A percentile compares a stretch with the other conserved stretches of the same genome.
Conservation (phyloP, 1,284 basidiomycete genomes). For the Trametes polyzona region DNA sequence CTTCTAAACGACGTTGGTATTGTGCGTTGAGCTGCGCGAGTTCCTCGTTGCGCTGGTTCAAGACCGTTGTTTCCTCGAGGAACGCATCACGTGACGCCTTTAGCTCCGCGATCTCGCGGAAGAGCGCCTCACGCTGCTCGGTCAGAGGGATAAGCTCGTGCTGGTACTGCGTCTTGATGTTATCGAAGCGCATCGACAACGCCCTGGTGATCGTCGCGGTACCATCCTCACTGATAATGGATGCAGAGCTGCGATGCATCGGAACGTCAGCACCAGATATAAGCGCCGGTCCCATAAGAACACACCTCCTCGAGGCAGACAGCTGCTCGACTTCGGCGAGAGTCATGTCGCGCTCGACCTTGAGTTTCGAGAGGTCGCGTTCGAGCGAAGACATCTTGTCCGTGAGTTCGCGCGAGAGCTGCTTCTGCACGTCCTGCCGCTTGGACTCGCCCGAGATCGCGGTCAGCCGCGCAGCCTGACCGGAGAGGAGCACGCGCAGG, state of each 20-base stretch:
- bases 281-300: background rate
- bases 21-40: slow-evolving; percentile 85
- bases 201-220: slow-evolving; percentile 67
- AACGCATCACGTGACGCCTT: slow-evolving; percentile 86
- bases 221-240: slow-evolving; percentile 43
- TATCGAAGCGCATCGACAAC: slow-evolving; percentile 87
- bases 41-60: slow-evolving; percentile 93
- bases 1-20: slow-evolving; percentile 77
- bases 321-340: slow-evolving; percentile 95
- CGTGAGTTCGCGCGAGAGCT: slow-evolving; percentile 80
- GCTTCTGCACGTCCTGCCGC: slow-evolving; percentile 78
- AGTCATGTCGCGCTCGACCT: slow-evolving; percentile 88
- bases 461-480: slow-evolving; percentile 87
- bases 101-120: slow-evolving; percentile 87
- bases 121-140: slow-evolving; percentile 78
- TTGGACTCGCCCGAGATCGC: slow-evolving; percentile 80
- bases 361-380: slow-evolving; percentile 84
- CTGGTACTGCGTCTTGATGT: slow-evolving; percentile 86
- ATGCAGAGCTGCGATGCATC: slow-evolving; percentile 11
- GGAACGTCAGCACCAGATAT: background rate
- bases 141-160: slow-evolving; percentile 86
- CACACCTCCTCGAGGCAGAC: slow-evolving; percentile 70
- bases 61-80: slow-evolving; percentile 87
- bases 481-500: slow-evolving; percentile 83
- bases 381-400: slow-evolving; percentile 81